A percentile compares a stretch with the other conserved stretches of the same genome.
These are phyloP conservation scores for Backusella parvicylindrica DNA, from an alignment of 192 early-diverging fungal genomes.

Conservation along the genomic window DNA sequence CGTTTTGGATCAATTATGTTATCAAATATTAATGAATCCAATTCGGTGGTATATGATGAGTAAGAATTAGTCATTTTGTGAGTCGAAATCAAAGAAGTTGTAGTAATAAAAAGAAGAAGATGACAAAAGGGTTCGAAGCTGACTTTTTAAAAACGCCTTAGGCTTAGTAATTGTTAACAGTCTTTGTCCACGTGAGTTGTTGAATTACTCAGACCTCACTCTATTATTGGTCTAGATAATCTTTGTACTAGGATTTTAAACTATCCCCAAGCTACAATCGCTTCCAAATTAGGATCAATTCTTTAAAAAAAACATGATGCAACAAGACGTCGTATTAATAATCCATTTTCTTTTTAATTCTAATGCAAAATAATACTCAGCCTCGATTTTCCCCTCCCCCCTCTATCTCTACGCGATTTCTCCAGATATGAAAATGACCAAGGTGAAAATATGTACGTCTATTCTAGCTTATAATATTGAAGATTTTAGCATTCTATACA, in stretches of 20 bases:
- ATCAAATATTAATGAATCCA: slow-evolving; percentile 14
- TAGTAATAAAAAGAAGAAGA: neutral
- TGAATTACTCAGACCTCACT: neutral
- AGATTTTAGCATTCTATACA: neutral
- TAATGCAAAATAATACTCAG: neutral
- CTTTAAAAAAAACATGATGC: neutral
- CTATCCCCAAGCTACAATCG: neutral
- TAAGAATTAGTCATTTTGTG: neutral
- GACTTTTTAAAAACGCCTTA: neutral
- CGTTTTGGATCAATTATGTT: neutral
- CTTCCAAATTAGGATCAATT: neutral
- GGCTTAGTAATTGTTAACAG: neutral
- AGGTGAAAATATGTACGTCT: neutral
- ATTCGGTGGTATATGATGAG: neutral
- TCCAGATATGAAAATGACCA: neutral
- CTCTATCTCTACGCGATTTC: neutral
- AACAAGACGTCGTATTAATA: slow-evolving; percentile 3
- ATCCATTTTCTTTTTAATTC: neutral
- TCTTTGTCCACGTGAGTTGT: neutral
- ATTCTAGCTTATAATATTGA: neutral
- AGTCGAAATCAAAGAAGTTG: neutral
- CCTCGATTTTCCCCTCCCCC: neutral
- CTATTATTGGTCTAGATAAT: neutral
- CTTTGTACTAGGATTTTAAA: neutral
- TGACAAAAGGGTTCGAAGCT: neutral